Evolutionary conservation across 495 filamentous ascomycete genomes (phyloP).

Genomic region (Penicillium nucicola): DNA sequence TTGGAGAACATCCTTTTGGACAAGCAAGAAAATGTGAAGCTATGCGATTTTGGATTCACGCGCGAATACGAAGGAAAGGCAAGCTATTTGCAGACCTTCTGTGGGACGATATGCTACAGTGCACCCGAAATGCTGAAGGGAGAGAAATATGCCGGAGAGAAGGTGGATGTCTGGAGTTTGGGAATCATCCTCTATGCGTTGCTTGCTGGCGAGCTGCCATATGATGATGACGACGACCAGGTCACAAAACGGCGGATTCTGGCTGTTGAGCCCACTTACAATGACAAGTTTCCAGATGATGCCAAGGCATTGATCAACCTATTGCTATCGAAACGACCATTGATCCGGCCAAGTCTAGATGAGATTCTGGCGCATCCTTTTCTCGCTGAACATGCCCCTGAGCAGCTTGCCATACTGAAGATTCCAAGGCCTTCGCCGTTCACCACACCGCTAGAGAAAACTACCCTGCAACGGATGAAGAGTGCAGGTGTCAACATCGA

Average conservation of each 20-base stretch:
- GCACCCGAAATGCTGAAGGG: slow-evolving; percentile 98
- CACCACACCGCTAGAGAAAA: slow-evolving; percentile 83
- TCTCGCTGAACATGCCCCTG: slow-evolving; percentile 79
- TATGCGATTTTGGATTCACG: slow-evolving; percentile 99
- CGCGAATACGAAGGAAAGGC: slow-evolving; percentile 94
- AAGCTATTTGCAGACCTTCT: slow-evolving; percentile 96
- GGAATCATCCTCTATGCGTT: slow-evolving; percentile 95
- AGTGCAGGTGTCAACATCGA: slow-evolving; percentile 95
- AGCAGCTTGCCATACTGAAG: slow-evolving; percentile 88
- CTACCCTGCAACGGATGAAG: slow-evolving; percentile 88
- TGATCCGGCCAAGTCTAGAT: slow-evolving; percentile 77
- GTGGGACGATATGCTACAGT: slow-evolving; percentile 95
- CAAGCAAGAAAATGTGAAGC: slow-evolving; percentile 95
- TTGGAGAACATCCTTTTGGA: slow-evolving; percentile 96
- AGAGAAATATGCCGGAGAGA: slow-evolving; percentile 96
- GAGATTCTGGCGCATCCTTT: slow-evolving; percentile 90
- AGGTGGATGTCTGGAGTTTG: slow-evolving; percentile 97
- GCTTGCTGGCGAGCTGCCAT: slow-evolving; percentile 88
- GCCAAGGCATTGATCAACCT: slow-evolving; percentile 70
- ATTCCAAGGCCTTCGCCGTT: slow-evolving; percentile 81
- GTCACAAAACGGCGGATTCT: slow-evolving; percentile 83
- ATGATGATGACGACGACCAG: slow-evolving; percentile 89
- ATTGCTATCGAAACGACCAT: slow-evolving; percentile 83
- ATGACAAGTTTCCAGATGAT: slow-evolving; percentile 72
- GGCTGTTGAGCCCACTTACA: slow-evolving; percentile 77